phyloP scores from a whole-genome alignment of 202 grass and related monocot genomes.

The Saccharum hybrid region DNA sequence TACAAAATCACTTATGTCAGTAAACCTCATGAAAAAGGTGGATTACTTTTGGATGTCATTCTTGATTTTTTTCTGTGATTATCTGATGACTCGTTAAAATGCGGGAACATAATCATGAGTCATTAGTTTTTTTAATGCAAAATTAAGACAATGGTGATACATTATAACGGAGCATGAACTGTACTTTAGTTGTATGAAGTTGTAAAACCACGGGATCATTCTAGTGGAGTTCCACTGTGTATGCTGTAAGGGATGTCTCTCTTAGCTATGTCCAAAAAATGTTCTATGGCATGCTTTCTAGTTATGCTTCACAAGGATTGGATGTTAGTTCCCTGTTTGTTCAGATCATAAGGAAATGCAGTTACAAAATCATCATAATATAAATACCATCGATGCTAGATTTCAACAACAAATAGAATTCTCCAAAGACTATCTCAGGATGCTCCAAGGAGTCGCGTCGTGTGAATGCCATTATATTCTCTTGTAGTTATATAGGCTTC shows the following conservation, averaged over 20 bases:
- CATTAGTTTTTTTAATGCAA: background rate
- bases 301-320: background rate
- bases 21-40: constrained; percentile 11
- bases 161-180: background rate
- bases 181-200: background rate
- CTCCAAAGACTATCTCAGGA: constrained; percentile 8
- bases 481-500: constrained; percentile 12
- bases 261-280: background rate
- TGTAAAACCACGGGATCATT: constrained; percentile 5
- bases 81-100: constrained; percentile 26
- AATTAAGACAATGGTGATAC: background rate
- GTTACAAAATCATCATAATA: constrained; percentile 26
- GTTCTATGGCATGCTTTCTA: constrained; percentile 11
- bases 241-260: background rate
- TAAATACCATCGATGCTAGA: constrained; percentile 25
- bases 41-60: background rate
- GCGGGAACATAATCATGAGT: background rate
- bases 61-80: constrained; percentile 22
- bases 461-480: background rate
- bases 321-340: constrained; percentile 20
- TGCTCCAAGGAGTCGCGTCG: background rate
- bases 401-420: constrained; percentile 30
- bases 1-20: background rate
- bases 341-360: background rate
- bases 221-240: background rate